Base-by-base conservation (phyloP, 352 stramenopile species). In the Pythium guiyangense region DNA sequence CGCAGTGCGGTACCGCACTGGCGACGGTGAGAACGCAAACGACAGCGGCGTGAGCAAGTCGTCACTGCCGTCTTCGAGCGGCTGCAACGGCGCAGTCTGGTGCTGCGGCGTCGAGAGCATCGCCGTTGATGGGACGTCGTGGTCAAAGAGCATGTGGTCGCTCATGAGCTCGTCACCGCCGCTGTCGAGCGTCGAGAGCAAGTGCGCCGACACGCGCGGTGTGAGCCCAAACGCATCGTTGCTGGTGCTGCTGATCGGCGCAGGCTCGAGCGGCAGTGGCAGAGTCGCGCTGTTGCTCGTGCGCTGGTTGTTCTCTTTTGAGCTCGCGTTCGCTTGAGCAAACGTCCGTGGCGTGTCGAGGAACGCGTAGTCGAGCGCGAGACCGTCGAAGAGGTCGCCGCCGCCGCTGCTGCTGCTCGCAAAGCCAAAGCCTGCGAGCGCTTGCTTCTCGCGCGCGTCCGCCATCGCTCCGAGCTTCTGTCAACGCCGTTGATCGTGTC, bases 61-160 rank as follows among this genome's bases (percentile, higher is more conserved):
- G n/a, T 77, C 60, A 6, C 29, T 6, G 29, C 6, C 29, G 29
- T 34, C 29, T 34, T 34, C 29, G 29, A 34, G 29, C 29, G 3
- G 29, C 42, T 25, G 22, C 11, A 6, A 6, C 27, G 40, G 4
- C 29, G 29, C 29, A 8, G 40, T 25, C 8, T 53, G 49, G n/a
- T 54, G 29, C 29, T 52, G 31, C 2, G 25, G 22, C 12, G 27
- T 47, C 34, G 31, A 47, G 15, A 47, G 35, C 20, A 53, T 26
- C n/a, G 15, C 44, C 4, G 54, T 76, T n/a, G 63, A 52, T 8
- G 69, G 67, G 31, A 81, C 62, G 52, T 84, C 74, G 52, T 66
- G 70, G 53, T 84, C 74, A 12, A 84, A 70, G 37, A 84, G 64
- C 74, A 70, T 79, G 64, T 84, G 66, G 54, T 84, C 67, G 52